Percentiles rank a stretch among this genome's conserved stretches.
phyloP scores from a whole-genome alignment of 805 yeast genomes.

The Metschnikowia dekortorum region DNA sequence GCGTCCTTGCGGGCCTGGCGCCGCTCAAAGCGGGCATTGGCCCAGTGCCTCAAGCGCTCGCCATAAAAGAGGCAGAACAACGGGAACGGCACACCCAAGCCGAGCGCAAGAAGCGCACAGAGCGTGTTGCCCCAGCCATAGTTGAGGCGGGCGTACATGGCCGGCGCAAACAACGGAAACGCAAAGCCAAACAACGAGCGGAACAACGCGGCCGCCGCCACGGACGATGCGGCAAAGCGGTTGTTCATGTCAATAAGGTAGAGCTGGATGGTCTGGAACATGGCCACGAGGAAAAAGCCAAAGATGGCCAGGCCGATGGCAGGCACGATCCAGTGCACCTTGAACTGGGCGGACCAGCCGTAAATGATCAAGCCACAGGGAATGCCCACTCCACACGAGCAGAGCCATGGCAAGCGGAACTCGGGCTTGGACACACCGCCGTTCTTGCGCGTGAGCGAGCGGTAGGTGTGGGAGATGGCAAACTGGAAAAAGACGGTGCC shows the following conservation, averaged over 20 bases:
- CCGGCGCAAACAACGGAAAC: slow-evolving; percentile 61
- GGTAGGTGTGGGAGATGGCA: slow-evolving; percentile 38
- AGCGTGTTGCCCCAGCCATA: slow-evolving; percentile 72
- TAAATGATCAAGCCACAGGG: slow-evolving; percentile 64
- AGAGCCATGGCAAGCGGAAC: slow-evolving; percentile 49
- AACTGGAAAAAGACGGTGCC: slow-evolving; percentile 50
- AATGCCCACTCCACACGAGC: slow-evolving; percentile 44
- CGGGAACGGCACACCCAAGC: slow-evolving; percentile 67
- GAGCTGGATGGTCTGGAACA: slow-evolving; percentile 64
- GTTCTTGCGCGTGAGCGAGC: slow-evolving; percentile 34
- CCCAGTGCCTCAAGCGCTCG: slow-evolving; percentile 54
- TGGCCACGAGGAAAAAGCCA: slow-evolving; percentile 55
- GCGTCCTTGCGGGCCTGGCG: slow-evolving; percentile 45
- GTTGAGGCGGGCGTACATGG: slow-evolving; percentile 53
- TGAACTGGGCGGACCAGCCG: slow-evolving; percentile 64
- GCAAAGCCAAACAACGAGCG: slow-evolving; percentile 65
- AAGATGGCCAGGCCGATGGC: slow-evolving; percentile 56
- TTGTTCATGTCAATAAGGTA: slow-evolving; percentile 72
- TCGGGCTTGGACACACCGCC: slow-evolving; percentile 60
- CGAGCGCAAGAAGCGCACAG: slow-evolving; percentile 53
- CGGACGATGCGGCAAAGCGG: slow-evolving; percentile 61
- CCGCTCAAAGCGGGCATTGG: slow-evolving; percentile 45
- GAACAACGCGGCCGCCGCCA: slow-evolving; percentile 64
- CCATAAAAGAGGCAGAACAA: slow-evolving; percentile 54
- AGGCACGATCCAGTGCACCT: slow-evolving; percentile 61